phyloP scores from a whole-genome alignment of 768 basidiomycete species.

The Neoboletus brunneissimus region DNA sequence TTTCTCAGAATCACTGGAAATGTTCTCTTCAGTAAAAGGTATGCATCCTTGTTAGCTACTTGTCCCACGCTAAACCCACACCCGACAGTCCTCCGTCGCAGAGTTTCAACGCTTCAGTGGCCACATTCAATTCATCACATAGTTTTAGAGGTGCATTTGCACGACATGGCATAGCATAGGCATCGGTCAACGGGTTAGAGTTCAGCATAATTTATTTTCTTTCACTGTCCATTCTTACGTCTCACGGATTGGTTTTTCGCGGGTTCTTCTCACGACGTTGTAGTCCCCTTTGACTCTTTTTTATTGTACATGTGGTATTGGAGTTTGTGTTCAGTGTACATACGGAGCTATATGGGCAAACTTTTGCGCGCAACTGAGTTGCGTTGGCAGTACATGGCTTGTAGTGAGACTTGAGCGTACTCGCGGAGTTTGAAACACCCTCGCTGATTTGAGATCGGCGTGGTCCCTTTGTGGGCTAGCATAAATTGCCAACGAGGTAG shows the following conservation, averaged over 20 bases:
- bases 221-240: background rate
- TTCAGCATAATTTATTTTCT: conserved; percentile 5
- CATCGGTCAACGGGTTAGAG: background rate
- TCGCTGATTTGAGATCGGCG: conserved; percentile 15
- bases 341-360: background rate
- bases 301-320: background rate
- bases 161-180: conserved; percentile 16
- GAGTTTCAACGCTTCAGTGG: background rate
- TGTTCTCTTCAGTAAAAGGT: conserved; percentile 3
- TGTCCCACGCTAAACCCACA: background rate
- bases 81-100: background rate
- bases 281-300: background rate
- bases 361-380: conserved; percentile 1
- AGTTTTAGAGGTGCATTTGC: conserved; percentile 13
- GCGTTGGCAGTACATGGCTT: background rate
- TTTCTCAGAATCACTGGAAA: background rate
- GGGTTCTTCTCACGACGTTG: background rate
- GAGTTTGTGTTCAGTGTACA: background rate
- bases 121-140: conserved; percentile 1
- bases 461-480: background rate
- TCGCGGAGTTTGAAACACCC: conserved; percentile 16
- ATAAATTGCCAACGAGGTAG: background rate
- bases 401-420: background rate
- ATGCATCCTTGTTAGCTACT: background rate
- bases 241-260: background rate